phyloP scores from a whole-genome alignment of 2,329 filamentous ascomycete genomes.

The Fusarium oxysporum region DNA sequence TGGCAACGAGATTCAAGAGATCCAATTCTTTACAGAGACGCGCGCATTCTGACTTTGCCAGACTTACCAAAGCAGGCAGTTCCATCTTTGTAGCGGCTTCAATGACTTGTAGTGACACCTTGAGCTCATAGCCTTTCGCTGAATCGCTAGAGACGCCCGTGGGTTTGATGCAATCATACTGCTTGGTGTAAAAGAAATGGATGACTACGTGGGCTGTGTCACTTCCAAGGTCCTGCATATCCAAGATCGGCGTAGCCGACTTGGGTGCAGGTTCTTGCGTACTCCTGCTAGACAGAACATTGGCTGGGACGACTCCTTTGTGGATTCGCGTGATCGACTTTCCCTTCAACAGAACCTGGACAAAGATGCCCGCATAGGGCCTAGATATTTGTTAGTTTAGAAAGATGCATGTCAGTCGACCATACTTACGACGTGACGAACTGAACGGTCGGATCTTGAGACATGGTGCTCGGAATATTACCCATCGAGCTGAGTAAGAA shows the following conservation, averaged over 20 bases:
- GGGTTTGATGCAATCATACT: neutral
- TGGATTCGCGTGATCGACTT: neutral
- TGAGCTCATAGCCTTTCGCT: neutral
- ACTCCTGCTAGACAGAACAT: neutral
- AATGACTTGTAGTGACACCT: neutral
- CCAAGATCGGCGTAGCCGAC: neutral
- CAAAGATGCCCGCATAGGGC: neutral
- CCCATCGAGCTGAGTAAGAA: neutral
- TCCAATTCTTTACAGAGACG: neutral
- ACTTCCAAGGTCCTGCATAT: neutral
- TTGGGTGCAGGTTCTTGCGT: neutral
- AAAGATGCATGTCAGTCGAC: fast-evolving
- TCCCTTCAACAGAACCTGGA: neutral
- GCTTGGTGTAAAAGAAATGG: constrained; percentile 2
- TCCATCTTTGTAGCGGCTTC: neutral
- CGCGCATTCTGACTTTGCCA: fast-evolving
- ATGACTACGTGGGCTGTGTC: neutral
- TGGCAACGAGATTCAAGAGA: neutral
- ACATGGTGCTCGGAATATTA: neutral
- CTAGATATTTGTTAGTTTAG: neutral
- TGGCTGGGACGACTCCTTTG: neutral
- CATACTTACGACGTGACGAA: neutral
- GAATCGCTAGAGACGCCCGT: neutral
- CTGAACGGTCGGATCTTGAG: neutral
- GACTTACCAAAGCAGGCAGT: neutral